Percentiles rank a stretch among this genome's conserved stretches.
phyloP scores from a whole-genome alignment of 495 filamentous ascomycete species.

The Podospora appendiculata region DNA sequence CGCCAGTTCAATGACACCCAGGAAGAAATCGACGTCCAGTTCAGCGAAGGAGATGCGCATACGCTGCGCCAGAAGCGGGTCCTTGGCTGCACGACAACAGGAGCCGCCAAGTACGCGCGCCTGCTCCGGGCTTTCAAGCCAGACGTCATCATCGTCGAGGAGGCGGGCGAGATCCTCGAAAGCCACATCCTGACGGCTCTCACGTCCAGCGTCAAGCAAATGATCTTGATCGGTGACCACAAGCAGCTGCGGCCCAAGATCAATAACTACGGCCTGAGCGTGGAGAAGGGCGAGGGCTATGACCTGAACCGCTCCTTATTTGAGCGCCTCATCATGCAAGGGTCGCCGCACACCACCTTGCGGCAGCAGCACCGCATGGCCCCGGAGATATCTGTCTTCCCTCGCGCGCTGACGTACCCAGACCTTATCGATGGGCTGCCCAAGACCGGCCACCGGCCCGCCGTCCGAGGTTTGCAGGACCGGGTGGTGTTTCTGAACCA shows the following conservation, averaged over 20 bases:
- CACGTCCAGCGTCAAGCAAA: slow-evolving; percentile 50
- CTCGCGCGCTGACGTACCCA: slow-evolving; percentile 56
- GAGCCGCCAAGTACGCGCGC: slow-evolving; percentile 53
- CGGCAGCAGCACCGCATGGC: slow-evolving; percentile 62
- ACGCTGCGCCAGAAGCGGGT: slow-evolving; percentile 51
- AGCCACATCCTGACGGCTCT: slow-evolving; percentile 60
- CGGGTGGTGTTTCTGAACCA: slow-evolving; percentile 65
- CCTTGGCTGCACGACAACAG: slow-evolving; percentile 71
- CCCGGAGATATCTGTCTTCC: slow-evolving; percentile 58
- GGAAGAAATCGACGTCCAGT: slow-evolving; percentile 28
- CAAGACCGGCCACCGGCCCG: slow-evolving; percentile 41
- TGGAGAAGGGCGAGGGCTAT: slow-evolving; percentile 61
- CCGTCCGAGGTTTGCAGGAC: slow-evolving; percentile 51
- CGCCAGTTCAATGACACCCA: slow-evolving; percentile 37
- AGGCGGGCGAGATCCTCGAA: slow-evolving; percentile 76
- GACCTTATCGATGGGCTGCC: slow-evolving; percentile 51
- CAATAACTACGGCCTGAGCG: slow-evolving; percentile 54
- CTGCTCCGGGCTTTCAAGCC: slow-evolving; percentile 44
- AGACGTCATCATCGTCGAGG: slow-evolving; percentile 60
- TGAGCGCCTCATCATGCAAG: slow-evolving; percentile 55
- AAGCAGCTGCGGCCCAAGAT: slow-evolving; percentile 68
- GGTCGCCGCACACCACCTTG: slow-evolving; percentile 48
- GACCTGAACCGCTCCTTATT: slow-evolving; percentile 68
- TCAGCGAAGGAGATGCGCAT: slow-evolving; percentile 35
- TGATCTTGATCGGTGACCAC: slow-evolving; percentile 73